These are phyloP conservation scores for Clavulina sp. DNA, from an alignment of 768 basidiomycete genomes.

Conservation along the genomic window DNA sequence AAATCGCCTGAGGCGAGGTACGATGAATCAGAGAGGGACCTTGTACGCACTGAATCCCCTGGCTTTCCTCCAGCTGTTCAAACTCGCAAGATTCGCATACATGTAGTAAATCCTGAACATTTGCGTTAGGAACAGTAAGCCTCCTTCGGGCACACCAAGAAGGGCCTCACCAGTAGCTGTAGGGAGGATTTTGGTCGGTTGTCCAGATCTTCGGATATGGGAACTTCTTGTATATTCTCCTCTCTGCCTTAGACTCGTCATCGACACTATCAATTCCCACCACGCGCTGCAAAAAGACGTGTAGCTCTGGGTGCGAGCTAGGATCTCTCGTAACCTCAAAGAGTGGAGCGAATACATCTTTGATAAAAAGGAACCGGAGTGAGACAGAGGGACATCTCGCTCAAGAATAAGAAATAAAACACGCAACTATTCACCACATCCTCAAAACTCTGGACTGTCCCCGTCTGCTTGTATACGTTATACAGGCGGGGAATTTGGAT, in stretches of 20 bases:
- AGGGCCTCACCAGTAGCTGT: conserved; percentile 77
- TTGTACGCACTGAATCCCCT: conserved; percentile 73
- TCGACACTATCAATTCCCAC: conserved; percentile 98
- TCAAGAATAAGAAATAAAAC: conserved; percentile 18
- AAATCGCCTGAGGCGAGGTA: background rate
- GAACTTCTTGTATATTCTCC: conserved; percentile 84
- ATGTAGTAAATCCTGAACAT: conserved; percentile 78
- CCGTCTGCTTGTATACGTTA: conserved; percentile 84
- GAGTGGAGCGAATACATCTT: conserved; percentile 82
- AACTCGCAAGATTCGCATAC: conserved; percentile 87
- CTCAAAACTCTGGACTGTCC: conserved; percentile 69
- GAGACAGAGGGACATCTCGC: background rate
- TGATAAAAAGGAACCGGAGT: background rate
- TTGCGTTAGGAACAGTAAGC: background rate
- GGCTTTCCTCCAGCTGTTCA: conserved; percentile 79
- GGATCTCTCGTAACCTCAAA: conserved; percentile 96
- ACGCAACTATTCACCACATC: conserved; percentile 78
- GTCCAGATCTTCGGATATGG: conserved; percentile 86
- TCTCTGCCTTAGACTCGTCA: conserved; percentile 88
- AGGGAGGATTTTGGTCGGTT: conserved; percentile 76
- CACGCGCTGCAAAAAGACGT: conserved; percentile 87
- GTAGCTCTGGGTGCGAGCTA: conserved; percentile 75
- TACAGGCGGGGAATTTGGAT: conserved; percentile 91
- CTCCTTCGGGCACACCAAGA: background rate
- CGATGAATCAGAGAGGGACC: background rate